Percentiles rank a stretch among this genome's conserved stretches.
Evolutionary conservation across 257 asterid genomes (phyloP).

Genomic region (Gynochthodes officinalis): DNA sequence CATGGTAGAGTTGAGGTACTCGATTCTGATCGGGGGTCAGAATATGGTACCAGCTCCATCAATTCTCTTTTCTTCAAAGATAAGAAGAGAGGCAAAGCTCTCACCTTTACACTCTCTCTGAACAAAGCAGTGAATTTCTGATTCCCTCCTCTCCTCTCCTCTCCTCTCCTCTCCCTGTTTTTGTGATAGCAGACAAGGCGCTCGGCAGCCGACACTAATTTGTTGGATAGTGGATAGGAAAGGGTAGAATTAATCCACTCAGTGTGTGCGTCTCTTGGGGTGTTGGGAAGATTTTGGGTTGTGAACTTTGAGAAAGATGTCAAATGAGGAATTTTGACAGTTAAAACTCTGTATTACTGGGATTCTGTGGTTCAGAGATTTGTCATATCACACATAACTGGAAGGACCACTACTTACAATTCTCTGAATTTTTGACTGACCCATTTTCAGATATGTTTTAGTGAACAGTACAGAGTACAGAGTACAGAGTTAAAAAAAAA

Average conservation of each 20-base stretch:
- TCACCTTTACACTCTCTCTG: background rate
- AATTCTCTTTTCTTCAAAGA: slow-evolving; percentile 13
- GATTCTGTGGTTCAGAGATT: background rate
- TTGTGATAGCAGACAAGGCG: no score
- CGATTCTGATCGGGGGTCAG: slow-evolving; percentile 57
- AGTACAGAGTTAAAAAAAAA: no score
- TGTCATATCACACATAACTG: background rate
- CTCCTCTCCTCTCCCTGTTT: no score
- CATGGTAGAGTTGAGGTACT: slow-evolving; percentile 53
- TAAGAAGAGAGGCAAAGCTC: slow-evolving; percentile 4
- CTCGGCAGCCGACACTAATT: background rate
- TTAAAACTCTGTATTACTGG: background rate
- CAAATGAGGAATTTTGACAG: background rate
- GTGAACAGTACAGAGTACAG: background rate
- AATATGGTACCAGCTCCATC: slow-evolving; percentile 59
- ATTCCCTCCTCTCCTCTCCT: no score
- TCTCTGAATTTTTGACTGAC: background rate
- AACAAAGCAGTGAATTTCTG: no score
- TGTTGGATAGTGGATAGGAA: background rate
- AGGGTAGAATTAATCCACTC: no score
- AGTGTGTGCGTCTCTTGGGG: background rate
- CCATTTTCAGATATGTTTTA: slow-evolving; percentile 11
- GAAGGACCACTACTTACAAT: background rate
- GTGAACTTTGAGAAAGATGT: background rate
- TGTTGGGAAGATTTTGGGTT: slow-evolving; percentile 1